These are phyloP conservation scores for Otatea glauca DNA, from an alignment of 176 grass and related monocot species.

Conservation along the genomic window DNA sequence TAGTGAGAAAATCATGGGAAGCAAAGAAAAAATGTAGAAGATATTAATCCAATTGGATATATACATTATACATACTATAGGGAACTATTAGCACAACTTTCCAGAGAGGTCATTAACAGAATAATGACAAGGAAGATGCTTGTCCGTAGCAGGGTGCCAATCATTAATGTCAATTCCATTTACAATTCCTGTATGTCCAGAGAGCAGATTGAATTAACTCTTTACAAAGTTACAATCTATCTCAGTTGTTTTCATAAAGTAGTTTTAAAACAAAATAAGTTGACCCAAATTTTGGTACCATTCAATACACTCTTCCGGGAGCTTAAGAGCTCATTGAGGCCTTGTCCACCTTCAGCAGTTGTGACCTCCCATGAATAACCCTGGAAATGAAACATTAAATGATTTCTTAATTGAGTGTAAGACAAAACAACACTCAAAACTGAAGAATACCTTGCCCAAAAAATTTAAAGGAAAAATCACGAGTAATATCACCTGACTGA, in stretches of 20 bases:
- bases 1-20: constrained; percentile 15
- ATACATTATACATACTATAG: constrained; percentile 17
- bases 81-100: constrained; percentile 57
- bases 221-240: constrained; percentile 16
- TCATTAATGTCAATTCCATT: constrained; percentile 93
- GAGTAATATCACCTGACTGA: constrained; percentile 76
- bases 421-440: background rate
- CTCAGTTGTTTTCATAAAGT: constrained; percentile 19
- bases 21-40: constrained; percentile 6
- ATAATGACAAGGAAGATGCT: constrained; percentile 79
- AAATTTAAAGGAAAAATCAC: background rate
- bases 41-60: background rate
- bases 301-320: constrained; percentile 86
- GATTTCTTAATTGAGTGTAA: constrained; percentile 29
- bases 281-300: constrained; percentile 56
- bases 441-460: constrained; percentile 12
- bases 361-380: constrained; percentile 99
- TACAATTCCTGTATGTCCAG: constrained; percentile 70
- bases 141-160: constrained; percentile 81
- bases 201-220: constrained; percentile 14
- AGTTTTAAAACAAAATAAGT: constrained; percentile 30
- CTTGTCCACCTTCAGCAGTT: constrained; percentile 91
- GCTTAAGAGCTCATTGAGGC: constrained; percentile 80
- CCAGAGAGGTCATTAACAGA: constrained; percentile 86
- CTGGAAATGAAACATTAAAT: constrained; percentile 52